Percentiles rank a stretch among this genome's conserved stretches.
These are phyloP conservation scores for Candida piceae DNA, from an alignment of 805 yeast species.

Conservation along the genomic window DNA sequence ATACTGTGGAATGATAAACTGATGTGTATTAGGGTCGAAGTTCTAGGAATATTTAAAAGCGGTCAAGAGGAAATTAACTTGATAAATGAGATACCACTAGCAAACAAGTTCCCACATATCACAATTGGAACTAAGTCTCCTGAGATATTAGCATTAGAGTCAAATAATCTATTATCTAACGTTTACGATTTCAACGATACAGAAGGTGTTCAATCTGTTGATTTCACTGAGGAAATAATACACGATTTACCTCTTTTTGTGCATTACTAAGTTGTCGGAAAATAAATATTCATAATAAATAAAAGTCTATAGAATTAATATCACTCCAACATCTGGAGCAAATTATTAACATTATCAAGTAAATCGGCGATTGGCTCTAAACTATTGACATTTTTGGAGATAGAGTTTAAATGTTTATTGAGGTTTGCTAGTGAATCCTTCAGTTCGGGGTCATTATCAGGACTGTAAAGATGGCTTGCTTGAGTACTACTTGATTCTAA, in stretches of 20 bases:
- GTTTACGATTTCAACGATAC: constrained; percentile 16
- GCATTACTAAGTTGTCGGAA: constrained; percentile 10
- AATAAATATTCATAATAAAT: too few relatives aligned
- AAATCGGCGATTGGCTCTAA: constrained; percentile 13
- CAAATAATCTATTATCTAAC: constrained; percentile 37
- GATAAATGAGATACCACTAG: constrained; percentile 19
- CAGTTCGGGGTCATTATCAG: constrained; percentile 9
- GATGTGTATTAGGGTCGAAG: constrained; percentile 49
- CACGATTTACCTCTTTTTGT: constrained; percentile 19
- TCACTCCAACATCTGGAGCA: constrained; percentile 11
- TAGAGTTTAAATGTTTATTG: constrained; percentile 9
- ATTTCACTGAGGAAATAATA: constrained; percentile 9
- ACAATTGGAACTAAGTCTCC: constrained; percentile 60
- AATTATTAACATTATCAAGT: constrained; percentile 15
- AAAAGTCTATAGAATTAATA: neutral
- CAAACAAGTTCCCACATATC: constrained; percentile 55
- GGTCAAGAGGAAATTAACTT: constrained; percentile 7
- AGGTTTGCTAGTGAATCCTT: constrained; percentile 7
- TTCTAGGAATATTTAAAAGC: constrained; percentile 14
- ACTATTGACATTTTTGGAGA: constrained; percentile 13
- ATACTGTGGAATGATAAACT: constrained; percentile 48
- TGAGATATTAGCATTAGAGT: constrained; percentile 44
- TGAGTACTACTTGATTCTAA: constrained; percentile 10
- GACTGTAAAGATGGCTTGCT: neutral
- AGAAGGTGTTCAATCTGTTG: constrained; percentile 4